Base-by-base conservation (phyloP, 2,329 filamentous ascomycete genomes). In the Aspergillus jensenii region DNA sequence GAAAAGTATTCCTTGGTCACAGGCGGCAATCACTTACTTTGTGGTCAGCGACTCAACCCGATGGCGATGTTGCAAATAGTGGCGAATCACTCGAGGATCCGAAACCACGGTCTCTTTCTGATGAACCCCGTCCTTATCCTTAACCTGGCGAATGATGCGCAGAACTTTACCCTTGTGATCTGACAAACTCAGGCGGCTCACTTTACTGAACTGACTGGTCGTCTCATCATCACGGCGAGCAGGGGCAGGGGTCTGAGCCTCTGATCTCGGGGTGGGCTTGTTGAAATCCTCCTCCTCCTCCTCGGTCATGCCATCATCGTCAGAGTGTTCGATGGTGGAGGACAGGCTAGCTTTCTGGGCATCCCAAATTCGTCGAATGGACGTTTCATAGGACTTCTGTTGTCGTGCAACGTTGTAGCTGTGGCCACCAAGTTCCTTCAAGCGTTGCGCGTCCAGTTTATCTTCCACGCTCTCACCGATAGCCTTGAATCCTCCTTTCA, bases 361-460 rank as follows among this genome's bases (percentile, higher is more conserved):
- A 60, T 91, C 88, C 95, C 95, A 99, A 60, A 98, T 97, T 60
- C 90, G 87, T 56, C 88, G 86, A 65, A 99, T 97, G 21, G 91
- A 91, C 53, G 93, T 88, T 65, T 96, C 91, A 72, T 99, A 99
- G 67, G 91, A 90, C 61, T 87, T 88, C 69, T 98, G 91, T 73
- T 99, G 95, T 65, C 90, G 88, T 70, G 93, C 95, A 60, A 99
- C 95, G 63, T 99, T 99, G 79, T 99, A 99, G 66, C 91, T 93
- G 76, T 99, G 95, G 0, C 95, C 95, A 55, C 92, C 92, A 63
- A 83, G 79, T 56, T 87, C 84, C 63, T 86, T 87, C 58, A 82
- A 76, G 62, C 80, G 79, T 68, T 95, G 93, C 15, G 90, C 90
- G 70, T 93, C 90, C 62, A 95, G 86, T 72, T 93, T 91, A 61